phyloP scores from a whole-genome alignment of 768 basidiomycete genomes.

The Multifurca ochricompacta region DNA sequence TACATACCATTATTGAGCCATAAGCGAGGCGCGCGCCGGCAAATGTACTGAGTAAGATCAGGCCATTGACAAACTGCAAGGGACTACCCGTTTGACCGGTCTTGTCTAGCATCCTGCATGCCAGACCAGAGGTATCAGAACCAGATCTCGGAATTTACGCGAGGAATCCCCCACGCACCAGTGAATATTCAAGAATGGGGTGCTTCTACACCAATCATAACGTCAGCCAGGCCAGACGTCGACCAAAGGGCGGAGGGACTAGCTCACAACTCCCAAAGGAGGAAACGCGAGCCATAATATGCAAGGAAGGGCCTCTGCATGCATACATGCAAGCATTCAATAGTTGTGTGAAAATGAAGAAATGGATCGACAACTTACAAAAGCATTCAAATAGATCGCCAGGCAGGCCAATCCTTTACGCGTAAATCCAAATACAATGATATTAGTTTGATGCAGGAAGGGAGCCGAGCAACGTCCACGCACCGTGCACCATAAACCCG shows the following conservation, averaged over 20 bases:
- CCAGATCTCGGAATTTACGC: neutral
- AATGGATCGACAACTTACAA: conserved; percentile 39
- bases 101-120: conserved; percentile 69
- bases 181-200: conserved; percentile 82
- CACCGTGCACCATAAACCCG: conserved; percentile 75
- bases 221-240: neutral
- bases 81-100: conserved; percentile 59
- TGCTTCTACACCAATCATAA: conserved; percentile 42
- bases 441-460: neutral
- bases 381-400: conserved; percentile 57
- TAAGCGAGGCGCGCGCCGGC: conserved; percentile 63
- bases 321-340: neutral
- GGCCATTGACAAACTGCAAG: conserved; percentile 65
- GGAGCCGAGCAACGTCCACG: conserved; percentile 15
- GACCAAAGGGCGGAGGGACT: neutral
- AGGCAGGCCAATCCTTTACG: conserved; percentile 51
- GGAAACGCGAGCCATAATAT: conserved; percentile 69
- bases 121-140: neutral
- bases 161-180: conserved; percentile 43
- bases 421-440: too few relatives aligned
- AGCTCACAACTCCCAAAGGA: conserved; percentile 74
- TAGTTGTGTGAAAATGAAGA: neutral
- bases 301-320: conserved; percentile 56
- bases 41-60: conserved; percentile 59
- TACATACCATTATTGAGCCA: conserved; percentile 43